Percentiles rank a stretch among this genome's conserved stretches.
These are phyloP conservation scores for Candida sanyaensis DNA, from an alignment of 1,139 yeast genomes.

Conservation along the genomic window DNA sequence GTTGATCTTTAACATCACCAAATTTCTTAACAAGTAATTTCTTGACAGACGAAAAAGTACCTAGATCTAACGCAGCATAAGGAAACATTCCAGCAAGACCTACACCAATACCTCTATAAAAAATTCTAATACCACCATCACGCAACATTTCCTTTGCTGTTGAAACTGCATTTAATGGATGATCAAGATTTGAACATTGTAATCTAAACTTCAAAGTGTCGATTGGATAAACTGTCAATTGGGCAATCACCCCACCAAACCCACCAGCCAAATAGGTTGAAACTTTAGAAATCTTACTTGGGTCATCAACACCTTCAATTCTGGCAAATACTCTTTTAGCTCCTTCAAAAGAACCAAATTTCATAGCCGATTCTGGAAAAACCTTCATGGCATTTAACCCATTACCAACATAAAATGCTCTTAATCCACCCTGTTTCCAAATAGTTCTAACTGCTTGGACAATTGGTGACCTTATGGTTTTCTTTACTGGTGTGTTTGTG, in stretches of 20 bases:
- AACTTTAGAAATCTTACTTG: constrained; percentile 67
- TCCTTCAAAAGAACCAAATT: constrained; percentile 92
- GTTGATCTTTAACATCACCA: constrained; percentile 64
- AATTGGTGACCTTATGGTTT: constrained; percentile 63
- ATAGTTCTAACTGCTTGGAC: constrained; percentile 79
- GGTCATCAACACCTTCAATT: constrained; percentile 76
- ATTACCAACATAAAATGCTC: constrained; percentile 90
- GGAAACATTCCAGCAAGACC: constrained; percentile 96
- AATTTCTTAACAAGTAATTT: constrained; percentile 68
- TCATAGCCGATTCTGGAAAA: constrained; percentile 96
- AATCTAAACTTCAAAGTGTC: constrained; percentile 88
- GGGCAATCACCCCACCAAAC: constrained; percentile 91
- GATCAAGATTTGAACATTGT: constrained; percentile 74
- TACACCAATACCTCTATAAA: constrained; percentile 83
- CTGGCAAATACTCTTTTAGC: constrained; percentile 75
- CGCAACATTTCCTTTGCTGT: constrained; percentile 78
- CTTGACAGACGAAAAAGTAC: constrained; percentile 87
- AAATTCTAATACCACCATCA: constrained; percentile 76
- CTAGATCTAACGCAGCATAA: constrained; percentile 93
- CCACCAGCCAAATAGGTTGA: constrained; percentile 95
- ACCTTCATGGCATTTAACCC: constrained; percentile 93
- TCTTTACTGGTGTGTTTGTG: constrained; percentile 21
- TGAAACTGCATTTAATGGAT: constrained; percentile 48
- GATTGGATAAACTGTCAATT: constrained; percentile 91
- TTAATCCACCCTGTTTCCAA: constrained; percentile 86